Evolutionary conservation across 2,329 filamentous ascomycete genomes (phyloP).

Genomic region (Lasiodiplodia hormozganensis): DNA sequence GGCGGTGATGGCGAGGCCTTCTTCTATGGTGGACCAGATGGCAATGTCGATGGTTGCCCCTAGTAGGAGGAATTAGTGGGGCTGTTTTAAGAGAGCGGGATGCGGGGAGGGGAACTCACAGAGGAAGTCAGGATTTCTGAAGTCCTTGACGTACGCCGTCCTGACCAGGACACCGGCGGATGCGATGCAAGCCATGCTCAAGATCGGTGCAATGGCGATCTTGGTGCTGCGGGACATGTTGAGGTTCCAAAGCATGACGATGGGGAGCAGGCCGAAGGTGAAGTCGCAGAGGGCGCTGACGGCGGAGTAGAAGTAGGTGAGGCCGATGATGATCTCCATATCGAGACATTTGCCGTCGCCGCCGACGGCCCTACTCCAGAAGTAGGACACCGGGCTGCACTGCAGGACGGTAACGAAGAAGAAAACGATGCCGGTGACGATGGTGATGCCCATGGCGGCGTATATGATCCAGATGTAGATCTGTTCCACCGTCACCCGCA

Average conservation of each 20-base stretch:
- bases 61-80: not conserved
- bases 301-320: constrained; percentile 56
- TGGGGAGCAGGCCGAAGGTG: constrained; percentile 58
- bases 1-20: constrained; percentile 44
- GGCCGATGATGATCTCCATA: constrained; percentile 48
- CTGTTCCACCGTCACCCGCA: constrained; percentile 3
- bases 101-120: constrained; percentile 29
- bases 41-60: constrained; percentile 43
- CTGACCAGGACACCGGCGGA: constrained; percentile 45
- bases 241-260: constrained; percentile 59
- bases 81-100: too few species aligned
- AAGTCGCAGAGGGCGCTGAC: constrained; percentile 57
- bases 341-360: constrained; percentile 51
- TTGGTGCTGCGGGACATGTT: constrained; percentile 58
- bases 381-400: constrained; percentile 57
- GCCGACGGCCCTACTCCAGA: constrained; percentile 55
- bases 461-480: constrained; percentile 44
- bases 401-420: constrained; percentile 60
- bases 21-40: constrained; percentile 47
- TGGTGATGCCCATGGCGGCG: constrained; percentile 43
- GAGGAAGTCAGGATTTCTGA: constrained; percentile 44
- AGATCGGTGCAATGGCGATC: constrained; percentile 53
- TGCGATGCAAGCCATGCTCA: constrained; percentile 58
- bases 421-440: constrained; percentile 48
- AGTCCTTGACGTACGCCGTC: constrained; percentile 45